Base-by-base conservation (phyloP, 2,329 filamentous ascomycete species). In the Talaromyces sp. region DNA sequence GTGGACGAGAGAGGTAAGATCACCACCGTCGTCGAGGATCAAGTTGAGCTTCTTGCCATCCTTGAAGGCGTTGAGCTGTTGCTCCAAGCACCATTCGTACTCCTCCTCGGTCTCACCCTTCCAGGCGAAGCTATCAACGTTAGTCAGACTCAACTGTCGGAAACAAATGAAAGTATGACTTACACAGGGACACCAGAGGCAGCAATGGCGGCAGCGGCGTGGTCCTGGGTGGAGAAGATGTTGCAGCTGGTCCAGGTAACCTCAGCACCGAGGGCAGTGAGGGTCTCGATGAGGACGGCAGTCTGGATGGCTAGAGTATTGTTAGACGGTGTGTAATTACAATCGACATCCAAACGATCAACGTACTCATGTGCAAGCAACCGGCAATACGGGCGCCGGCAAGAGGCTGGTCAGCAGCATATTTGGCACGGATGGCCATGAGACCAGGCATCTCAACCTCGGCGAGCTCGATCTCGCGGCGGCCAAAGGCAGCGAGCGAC, bases 181-280 rank as follows among this genome's bases (percentile, higher is more conserved):
- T 82, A 83, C 81, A 99, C 94, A 75, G 94, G 93, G 71, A 96
- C 90, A 80, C 94, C 95, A 63, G 89, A 85, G 65, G 94, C 95
- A 73, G 95, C 95, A 83, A 99, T 97, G 80, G 95, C 95, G 72
- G 95, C 93, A 64, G 95, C 95, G 75, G 95, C 95, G 84, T 98
- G 94, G 84, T 98, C 95, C 84, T 97, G 94, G 75, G 94, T 98
- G 80, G 91, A 95, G 90, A 97, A 99, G 83, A 99, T 98, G 89
- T 99, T 98, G 91, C 95, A 99, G 75, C 91, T 95, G 68, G 94
- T 91, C 95, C 95, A 98, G 79, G 95, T 99, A 75, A 98, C 91
- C 88, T 98, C 95, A 76, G 95, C 95, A 84, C 95, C 95, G 76
- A 99, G 92, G 73, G 90, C 85, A 76, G 87, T 91, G 79, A 99